Conservation (phyloP, 164 flowering plant species). For the Stephania japonica region DNA sequence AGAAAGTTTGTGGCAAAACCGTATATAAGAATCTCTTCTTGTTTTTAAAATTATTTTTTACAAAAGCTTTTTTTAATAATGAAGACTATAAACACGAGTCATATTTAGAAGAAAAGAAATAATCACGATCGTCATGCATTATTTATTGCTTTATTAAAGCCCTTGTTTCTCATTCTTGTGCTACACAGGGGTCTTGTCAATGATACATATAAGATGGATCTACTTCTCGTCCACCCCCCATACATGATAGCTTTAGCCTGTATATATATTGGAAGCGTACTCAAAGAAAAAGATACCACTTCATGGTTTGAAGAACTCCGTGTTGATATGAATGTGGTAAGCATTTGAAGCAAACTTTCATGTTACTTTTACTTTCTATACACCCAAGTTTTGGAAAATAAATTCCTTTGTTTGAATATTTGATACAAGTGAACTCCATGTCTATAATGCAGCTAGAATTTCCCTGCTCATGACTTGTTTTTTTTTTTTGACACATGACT, state of each 20-base stretch:
- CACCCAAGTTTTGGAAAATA: background rate
- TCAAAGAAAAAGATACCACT: constrained; percentile 79
- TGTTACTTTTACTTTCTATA: background rate
- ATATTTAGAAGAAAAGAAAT: too few relatives aligned
- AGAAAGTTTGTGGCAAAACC: too few relatives aligned
- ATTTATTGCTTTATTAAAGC: background rate
- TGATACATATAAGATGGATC: constrained; percentile 93
- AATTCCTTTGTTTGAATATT: background rate
- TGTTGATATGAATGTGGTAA: constrained; percentile 97
- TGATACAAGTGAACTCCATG: background rate
- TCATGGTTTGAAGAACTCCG: constrained; percentile 98
- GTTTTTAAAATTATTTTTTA: too few relatives aligned
- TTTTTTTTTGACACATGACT: background rate
- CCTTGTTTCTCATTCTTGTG: constrained; percentile 8
- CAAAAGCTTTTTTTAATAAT: too few relatives aligned
- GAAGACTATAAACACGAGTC: too few relatives aligned
- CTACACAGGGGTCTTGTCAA: constrained; percentile 74
- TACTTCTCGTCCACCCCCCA: constrained; percentile 85
- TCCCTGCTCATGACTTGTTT: background rate
- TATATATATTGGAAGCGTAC: constrained; percentile 80
- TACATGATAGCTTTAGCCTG: constrained; percentile 87
- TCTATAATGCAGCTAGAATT: background rate
- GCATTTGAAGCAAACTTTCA: constrained; percentile 11
- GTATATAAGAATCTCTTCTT: too few relatives aligned
- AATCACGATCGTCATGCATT: too few relatives aligned